Conservation (phyloP, 1,284 basidiomycete species). For the Trichosporon asahii region DNA sequence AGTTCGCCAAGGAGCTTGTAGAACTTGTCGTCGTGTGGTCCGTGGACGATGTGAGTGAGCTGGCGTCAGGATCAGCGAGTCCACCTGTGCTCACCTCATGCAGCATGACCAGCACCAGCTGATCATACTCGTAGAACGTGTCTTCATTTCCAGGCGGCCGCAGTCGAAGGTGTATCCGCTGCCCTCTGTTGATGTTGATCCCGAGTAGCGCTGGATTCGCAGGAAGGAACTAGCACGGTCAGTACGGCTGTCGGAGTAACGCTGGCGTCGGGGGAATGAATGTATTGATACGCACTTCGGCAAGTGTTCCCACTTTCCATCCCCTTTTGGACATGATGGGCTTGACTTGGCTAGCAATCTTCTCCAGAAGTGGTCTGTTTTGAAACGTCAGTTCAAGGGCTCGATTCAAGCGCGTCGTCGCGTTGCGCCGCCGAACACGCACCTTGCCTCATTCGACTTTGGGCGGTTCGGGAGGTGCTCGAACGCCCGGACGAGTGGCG, state of each 20-base stretch:
- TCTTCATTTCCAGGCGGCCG: constrained; percentile 65
- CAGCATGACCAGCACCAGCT: constrained; percentile 72
- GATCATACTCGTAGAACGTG: constrained; percentile 71
- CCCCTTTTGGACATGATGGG: constrained; percentile 79
- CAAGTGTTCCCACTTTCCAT: constrained; percentile 74
- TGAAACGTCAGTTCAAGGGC: not conserved
- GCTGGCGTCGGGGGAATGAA: not conserved
- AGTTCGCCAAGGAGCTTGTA: constrained; percentile 73
- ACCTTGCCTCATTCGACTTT: constrained; percentile 47
- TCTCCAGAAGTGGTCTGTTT: constrained; percentile 59
- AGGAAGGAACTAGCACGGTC: constrained; percentile 63
- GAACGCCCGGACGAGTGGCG: constrained; percentile 43
- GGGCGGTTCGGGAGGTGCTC: constrained; percentile 49
- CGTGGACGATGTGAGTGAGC: constrained; percentile 83
- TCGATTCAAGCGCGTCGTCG: not conserved
- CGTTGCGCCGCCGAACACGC: constrained; percentile 17
- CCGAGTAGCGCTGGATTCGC: constrained; percentile 66
- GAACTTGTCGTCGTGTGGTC: constrained; percentile 73
- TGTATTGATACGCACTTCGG: constrained; percentile 56
- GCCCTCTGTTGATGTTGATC: constrained; percentile 65
- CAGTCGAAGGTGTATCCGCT: constrained; percentile 74
- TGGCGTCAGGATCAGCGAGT: constrained; percentile 39
- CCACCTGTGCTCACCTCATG: constrained; percentile 63
- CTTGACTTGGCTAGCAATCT: constrained; percentile 74
- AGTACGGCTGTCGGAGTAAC: not conserved